Evolutionary conservation across 2,329 filamentous ascomycete species (phyloP).

Genomic region (Hymenotorrendiella dingleyae): DNA sequence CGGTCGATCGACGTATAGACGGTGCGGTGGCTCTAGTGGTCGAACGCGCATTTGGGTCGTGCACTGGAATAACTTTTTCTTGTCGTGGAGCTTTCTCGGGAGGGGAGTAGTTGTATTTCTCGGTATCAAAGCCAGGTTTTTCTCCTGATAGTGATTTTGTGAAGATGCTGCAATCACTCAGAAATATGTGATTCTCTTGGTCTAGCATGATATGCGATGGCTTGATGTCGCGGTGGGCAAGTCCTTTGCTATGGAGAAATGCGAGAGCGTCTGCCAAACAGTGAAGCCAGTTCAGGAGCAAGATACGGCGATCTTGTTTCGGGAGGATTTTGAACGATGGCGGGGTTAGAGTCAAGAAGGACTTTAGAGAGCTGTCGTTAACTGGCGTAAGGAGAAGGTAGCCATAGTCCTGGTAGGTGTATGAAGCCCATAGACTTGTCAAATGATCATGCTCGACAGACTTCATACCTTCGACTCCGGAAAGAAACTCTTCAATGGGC

Average conservation of each 20-base stretch:
- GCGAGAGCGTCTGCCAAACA: constrained; percentile 63
- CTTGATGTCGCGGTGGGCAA: constrained; percentile 62
- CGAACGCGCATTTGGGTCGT: constrained; percentile 32
- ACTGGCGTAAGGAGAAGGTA: constrained; percentile 64
- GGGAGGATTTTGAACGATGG: constrained; percentile 54
- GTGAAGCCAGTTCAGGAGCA: constrained; percentile 69
- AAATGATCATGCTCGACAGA: constrained; percentile 62
- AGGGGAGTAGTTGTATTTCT: constrained; percentile 66
- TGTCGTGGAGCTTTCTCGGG: constrained; percentile 48
- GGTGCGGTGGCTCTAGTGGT: constrained; percentile 5
- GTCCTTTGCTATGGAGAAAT: constrained; percentile 58
- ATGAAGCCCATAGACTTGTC: constrained; percentile 65
- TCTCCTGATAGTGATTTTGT: constrained; percentile 37
- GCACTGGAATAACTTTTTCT: constrained; percentile 29
- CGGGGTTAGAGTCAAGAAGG: constrained; percentile 60
- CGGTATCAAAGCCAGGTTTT: constrained; percentile 56
- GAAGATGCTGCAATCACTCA: constrained; percentile 54
- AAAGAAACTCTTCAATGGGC: constrained; percentile 49
- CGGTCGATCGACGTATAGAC: constrained; percentile 24
- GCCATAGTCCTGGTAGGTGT: constrained; percentile 56
- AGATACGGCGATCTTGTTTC: constrained; percentile 51
- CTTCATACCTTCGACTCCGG: constrained; percentile 53
- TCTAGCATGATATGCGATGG: constrained; percentile 66
- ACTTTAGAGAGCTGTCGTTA: constrained; percentile 59
- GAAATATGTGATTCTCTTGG: constrained; percentile 58